phyloP scores from a whole-genome alignment of 108 stramenopile genomes.

The Cyclotella atomus region DNA sequence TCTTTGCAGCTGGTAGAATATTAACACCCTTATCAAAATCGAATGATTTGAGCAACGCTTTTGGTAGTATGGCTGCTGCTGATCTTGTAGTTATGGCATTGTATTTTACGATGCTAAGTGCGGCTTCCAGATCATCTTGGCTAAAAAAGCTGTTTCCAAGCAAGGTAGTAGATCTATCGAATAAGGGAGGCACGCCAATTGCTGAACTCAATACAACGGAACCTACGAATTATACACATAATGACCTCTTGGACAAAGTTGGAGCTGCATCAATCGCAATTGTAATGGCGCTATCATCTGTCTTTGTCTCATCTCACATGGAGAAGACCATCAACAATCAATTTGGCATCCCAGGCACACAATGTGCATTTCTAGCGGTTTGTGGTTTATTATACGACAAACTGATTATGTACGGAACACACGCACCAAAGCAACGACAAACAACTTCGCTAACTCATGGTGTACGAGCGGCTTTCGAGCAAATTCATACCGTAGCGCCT shows the following conservation, averaged over 20 bases:
- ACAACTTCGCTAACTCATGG: not conserved
- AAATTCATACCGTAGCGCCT: conserved; percentile 38
- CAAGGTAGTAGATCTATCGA: not conserved
- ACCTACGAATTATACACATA: not conserved
- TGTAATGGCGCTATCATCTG: not conserved
- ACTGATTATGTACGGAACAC: conserved; percentile 3
- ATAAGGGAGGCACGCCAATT: not conserved
- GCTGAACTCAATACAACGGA: not conserved
- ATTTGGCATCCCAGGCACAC: conserved; percentile 58
- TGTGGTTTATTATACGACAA: conserved; percentile 34
- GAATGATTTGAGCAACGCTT: conserved; percentile 23
- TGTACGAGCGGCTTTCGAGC: not conserved
- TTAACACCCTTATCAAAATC: conserved; percentile 19
- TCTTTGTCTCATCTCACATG: conserved; percentile 17
- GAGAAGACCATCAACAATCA: conserved; percentile 17
- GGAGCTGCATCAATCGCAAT: conserved; percentile 27
- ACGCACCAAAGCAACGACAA: not conserved
- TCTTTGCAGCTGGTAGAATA: conserved; percentile 65
- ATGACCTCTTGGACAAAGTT: not conserved
- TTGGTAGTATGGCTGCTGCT: conserved; percentile 76
- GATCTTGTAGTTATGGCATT: conserved; percentile 82
- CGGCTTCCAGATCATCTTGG: conserved; percentile 48
- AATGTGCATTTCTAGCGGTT: conserved; percentile 64
- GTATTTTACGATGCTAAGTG: conserved; percentile 66
- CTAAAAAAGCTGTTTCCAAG: conserved; percentile 27